Evolutionary conservation across 148 eudicot species (phyloP).

Genomic region (Fallopia convolvulus): DNA sequence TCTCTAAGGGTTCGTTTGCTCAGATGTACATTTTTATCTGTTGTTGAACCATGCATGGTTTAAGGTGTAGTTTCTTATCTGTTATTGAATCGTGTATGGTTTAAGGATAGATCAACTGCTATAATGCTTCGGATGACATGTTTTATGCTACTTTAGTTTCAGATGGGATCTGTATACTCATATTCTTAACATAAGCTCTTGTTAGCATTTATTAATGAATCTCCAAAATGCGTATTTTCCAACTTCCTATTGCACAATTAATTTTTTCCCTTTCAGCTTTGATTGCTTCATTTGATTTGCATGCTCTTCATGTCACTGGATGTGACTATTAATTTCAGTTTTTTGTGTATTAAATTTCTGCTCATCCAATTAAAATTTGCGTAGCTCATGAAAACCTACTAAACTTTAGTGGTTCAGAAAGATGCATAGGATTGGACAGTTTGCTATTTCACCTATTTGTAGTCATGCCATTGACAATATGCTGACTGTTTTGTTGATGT

Average conservation of each 20-base stretch:
- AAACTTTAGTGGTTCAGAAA: neutral
- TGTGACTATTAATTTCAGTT: neutral
- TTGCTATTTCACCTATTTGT: neutral
- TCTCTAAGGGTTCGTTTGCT: too few relatives aligned
- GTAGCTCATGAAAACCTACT: neutral
- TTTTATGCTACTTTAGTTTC: neutral
- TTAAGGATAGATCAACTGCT: neutral
- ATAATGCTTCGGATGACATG: neutral
- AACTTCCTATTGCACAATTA: neutral
- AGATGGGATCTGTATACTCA: neutral
- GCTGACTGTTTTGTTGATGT: neutral
- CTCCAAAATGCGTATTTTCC: neutral
- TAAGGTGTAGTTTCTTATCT: neutral
- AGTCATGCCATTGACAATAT: slow-evolving; percentile 3
- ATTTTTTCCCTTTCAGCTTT: neutral
- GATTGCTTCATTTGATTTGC: neutral
- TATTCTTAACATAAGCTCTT: neutral
- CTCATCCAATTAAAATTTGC: neutral
- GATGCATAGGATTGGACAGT: neutral
- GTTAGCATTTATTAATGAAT: neutral
- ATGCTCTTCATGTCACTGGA: neutral
- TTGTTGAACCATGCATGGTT: too few relatives aligned
- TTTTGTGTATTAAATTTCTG: neutral
- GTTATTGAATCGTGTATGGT: neutral
- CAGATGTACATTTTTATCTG: too few relatives aligned